phyloP scores from a whole-genome alignment of 345 rosid species.

The Dipteronia sinensis region DNA sequence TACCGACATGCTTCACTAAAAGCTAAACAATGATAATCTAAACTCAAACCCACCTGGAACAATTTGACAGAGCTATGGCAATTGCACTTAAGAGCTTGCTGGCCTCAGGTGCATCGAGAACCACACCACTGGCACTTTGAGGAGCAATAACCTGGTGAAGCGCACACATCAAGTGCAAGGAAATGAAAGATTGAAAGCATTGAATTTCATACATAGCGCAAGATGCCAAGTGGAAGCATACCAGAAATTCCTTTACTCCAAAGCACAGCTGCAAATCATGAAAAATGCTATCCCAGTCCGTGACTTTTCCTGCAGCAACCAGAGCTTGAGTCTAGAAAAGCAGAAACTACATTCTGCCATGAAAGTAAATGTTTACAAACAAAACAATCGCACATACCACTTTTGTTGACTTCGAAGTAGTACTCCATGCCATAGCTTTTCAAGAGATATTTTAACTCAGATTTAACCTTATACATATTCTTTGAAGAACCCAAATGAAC shows the following conservation, averaged over 20 bases:
- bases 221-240: slow-evolving; percentile 30
- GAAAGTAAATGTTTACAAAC: slow-evolving; percentile 13
- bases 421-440: slow-evolving; percentile 91
- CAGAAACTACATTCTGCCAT: background rate
- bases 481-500: slow-evolving; percentile 52
- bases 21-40: slow-evolving; percentile 12
- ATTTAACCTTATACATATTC: slow-evolving; percentile 64
- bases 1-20: slow-evolving; percentile 15
- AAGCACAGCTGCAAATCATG: slow-evolving; percentile 95
- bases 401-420: slow-evolving; percentile 51
- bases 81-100: slow-evolving; percentile 91
- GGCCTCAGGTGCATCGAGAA: slow-evolving; percentile 91
- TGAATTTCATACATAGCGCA: background rate
- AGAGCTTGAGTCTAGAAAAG: slow-evolving; percentile 34
- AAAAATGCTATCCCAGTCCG: slow-evolving; percentile 57
- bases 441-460: slow-evolving; percentile 62
- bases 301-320: slow-evolving; percentile 57
- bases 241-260: slow-evolving; percentile 95
- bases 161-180: slow-evolving; percentile 21
- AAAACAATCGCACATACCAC: slow-evolving; percentile 44
- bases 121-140: slow-evolving; percentile 96
- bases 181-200: slow-evolving; percentile 11
- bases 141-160: slow-evolving; percentile 77
- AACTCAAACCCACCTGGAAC: slow-evolving; percentile 68
- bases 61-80: slow-evolving; percentile 92